These are phyloP conservation scores for Brassica balearica DNA, from an alignment of 441 rosid genomes.

Conservation along the genomic window DNA sequence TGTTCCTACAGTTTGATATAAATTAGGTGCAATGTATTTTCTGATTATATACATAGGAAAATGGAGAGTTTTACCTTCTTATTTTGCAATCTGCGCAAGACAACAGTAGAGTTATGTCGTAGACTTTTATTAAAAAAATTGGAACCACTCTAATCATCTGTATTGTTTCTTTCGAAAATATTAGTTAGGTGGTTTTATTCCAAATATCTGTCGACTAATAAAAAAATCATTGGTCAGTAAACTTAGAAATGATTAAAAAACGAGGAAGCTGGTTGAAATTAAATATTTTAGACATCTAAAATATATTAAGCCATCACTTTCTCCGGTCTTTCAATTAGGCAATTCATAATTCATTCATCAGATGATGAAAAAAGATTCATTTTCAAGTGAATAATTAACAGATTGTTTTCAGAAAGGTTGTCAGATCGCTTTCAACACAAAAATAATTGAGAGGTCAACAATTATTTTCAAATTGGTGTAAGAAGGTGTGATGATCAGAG, in stretches of 20 bases:
- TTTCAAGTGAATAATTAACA: constrained; percentile 17
- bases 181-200: not conserved
- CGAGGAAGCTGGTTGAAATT: not conserved
- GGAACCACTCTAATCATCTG: not conserved
- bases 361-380: constrained; percentile 24
- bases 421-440: constrained; percentile 23
- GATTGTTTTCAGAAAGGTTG: constrained; percentile 21
- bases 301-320: constrained; percentile 25
- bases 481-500: not conserved
- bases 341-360: not conserved
- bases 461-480: constrained; percentile 20
- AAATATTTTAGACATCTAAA: not conserved
- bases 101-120: not conserved
- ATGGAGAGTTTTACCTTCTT: not conserved
- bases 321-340: not conserved
- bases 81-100: not conserved
- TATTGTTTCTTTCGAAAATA: not conserved
- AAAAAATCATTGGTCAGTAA: not conserved
- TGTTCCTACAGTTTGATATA: not conserved
- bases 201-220: not conserved
- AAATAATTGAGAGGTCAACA: constrained; percentile 24
- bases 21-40: constrained; percentile 21
- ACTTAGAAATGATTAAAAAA: not conserved
- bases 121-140: not conserved
- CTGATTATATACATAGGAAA: not conserved